Percentiles rank a stretch among this genome's conserved stretches.
phyloP scores from a whole-genome alignment of 148 eudicot genomes.

The Tetragonia tetragonoides region DNA sequence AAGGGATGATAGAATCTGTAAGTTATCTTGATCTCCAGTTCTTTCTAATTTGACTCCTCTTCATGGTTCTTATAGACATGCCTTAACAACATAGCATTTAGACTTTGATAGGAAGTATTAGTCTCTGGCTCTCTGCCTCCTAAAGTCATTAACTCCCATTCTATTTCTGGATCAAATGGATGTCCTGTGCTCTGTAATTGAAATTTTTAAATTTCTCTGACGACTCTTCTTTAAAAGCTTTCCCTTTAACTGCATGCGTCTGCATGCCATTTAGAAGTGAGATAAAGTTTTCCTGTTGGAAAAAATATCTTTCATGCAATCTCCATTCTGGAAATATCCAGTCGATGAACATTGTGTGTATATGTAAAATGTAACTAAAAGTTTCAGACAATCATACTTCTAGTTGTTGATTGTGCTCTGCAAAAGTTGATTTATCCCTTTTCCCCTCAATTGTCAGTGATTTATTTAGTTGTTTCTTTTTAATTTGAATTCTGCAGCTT shows the following conservation, averaged over 20 bases:
- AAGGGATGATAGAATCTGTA: constrained; percentile 68
- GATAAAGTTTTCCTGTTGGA: background rate
- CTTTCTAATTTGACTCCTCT: background rate
- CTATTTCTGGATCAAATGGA: background rate
- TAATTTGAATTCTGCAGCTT: constrained; percentile 44
- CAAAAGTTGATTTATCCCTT: background rate
- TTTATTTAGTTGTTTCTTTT: constrained; percentile 3
- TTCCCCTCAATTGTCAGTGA: background rate
- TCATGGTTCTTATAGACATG: background rate
- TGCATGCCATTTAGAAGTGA: background rate
- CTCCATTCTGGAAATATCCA: background rate
- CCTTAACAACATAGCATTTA: background rate
- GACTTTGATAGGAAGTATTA: background rate
- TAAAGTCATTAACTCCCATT: too few species aligned
- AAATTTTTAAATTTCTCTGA: background rate
- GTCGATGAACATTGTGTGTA: background rate
- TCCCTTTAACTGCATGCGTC: background rate
- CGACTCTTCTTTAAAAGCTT: background rate
- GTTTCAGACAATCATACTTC: background rate
- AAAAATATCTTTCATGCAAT: background rate
- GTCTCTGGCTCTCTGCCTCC: background rate
- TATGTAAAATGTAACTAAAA: background rate
- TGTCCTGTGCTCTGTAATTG: background rate
- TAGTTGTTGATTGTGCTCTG: background rate
- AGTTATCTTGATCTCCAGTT: constrained; percentile 24